Conservation (phyloP, 140 eudicot species). For the Ambrosia hybrid region DNA sequence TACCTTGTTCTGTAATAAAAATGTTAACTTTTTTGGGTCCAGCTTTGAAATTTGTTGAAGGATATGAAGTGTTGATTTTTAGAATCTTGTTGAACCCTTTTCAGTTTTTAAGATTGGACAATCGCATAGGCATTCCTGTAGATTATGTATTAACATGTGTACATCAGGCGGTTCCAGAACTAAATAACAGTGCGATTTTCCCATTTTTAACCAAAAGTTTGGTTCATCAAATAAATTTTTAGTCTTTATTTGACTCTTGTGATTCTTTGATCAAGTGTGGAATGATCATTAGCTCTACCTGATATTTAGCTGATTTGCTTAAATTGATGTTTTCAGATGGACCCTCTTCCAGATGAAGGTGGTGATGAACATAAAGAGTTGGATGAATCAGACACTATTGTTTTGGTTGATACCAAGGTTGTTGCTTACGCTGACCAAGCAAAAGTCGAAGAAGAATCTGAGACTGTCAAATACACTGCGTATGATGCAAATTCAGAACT, state of each 20-base stretch:
- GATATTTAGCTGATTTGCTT: constrained; percentile 13
- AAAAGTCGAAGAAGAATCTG: constrained; percentile 34
- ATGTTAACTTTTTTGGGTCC: not conserved
- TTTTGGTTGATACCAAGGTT: constrained; percentile 45
- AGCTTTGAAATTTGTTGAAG: not conserved
- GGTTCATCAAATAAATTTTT: not conserved
- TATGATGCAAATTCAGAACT: constrained; percentile 48
- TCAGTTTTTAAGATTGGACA: too few species aligned
- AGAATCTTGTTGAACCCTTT: not conserved
- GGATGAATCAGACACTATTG: constrained; percentile 44
- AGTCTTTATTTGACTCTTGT: constrained; percentile 13
- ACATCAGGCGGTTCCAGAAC: not conserved
- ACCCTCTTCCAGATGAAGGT: constrained; percentile 33
- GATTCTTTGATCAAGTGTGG: constrained; percentile 1
- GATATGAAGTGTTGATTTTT: not conserved
- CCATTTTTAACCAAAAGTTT: not conserved
- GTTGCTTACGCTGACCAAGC: constrained; percentile 55
- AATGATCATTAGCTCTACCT: not conserved
- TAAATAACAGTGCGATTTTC: not conserved
- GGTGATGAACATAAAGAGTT: constrained; percentile 33
- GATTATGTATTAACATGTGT: not conserved
- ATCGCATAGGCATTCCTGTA: not conserved
- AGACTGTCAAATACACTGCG: constrained; percentile 39
- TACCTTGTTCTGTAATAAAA: constrained; percentile 1
- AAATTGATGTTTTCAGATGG: constrained; percentile 42